Base-by-base conservation (phyloP, 164 flowering plant species). In the Sedum album region DNA sequence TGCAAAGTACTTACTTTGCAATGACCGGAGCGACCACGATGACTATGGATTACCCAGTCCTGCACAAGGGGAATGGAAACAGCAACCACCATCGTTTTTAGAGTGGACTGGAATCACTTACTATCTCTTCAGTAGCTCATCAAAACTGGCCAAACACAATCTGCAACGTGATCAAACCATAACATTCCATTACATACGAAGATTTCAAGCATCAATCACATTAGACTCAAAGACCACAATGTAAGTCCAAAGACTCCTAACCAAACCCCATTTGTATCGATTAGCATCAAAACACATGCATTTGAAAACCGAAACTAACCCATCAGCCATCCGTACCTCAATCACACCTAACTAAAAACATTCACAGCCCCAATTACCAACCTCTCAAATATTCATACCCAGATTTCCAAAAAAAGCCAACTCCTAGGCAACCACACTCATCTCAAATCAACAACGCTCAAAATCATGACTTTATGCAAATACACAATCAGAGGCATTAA, bases 1-100 rank as follows among this genome's bases (percentile, higher is more conserved):
- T n/a, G 13, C 6, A 62, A 65, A 67, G 2, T 26, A 73, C 73
- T 28, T 75, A 88, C 95, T 76, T 65, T 75, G 62, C 75, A 68
- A n/a, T 68, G 77, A 60, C 69, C 72, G 65, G 39, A 30, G 69
- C 65, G 68, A 38, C 70, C 63, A 57, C 53, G 72, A 68, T 69
- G 68, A 70, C 69, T 74, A 69, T n/a, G n/a, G n/a, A 83, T 67
- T 38, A 85, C 78, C 68, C 79, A 66, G 35, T 86, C 82, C 68
- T 68, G 79, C 69, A 85, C 77, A 53, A 85, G 70, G 69, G 76
- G 90, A 78, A 85, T 73, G 20, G 92, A 80, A 74, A 82, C 74
- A 70, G 79, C 67, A 68, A 73, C 61, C 31, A 79, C 81, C 97
- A 88, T 85, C 31, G 70, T 61, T 49, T n/a, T n/a, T n/a, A n/a